Evolutionary conservation across 2,329 filamentous ascomycete genomes (phyloP), one percentile per base, ranked within the genome.

Genomic region (Pseudofabraea citricarpa): DNA sequence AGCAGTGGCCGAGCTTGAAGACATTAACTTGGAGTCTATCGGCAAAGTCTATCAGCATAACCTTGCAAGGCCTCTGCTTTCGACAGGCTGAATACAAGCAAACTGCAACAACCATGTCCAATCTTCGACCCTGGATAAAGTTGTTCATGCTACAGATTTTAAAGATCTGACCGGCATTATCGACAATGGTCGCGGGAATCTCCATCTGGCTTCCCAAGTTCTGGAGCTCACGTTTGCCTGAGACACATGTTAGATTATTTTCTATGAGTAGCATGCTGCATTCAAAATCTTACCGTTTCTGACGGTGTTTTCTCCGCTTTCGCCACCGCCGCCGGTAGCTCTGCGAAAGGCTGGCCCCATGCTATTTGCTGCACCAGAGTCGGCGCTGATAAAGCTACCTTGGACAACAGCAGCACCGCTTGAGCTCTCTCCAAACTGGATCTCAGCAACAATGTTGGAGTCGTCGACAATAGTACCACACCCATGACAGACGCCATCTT

Each of bases 21-120:
- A 98, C 91, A 55, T 96, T 95, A 60, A 93, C 80, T 61, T 72
- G 70, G n/a, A 83, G 68, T 32, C 91, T 75, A 61, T 98, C 93
- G 10, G 93, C 88, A 60, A 98, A 81, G 62, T 98, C 93, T 62
- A 98, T 97, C 33, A 98, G 75, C 85, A 98, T 90, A 53, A 93
- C 75, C 32, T 84, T 86, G 60, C 93, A 95, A 19, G 83, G 82
- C 33, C 80, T 79, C 49, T 87, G 81, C 42, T 85, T 80, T 48
- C 93, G 82, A 59, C 89, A 95, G 12, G 89, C 89, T 43, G 88
- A 85, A 56, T 97, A 98, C 22, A 98, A 74, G 60, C 87, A 91
- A 21, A 94, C 87, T n/a, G 89, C 89, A 21, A 87, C 86, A 8
- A 97, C 90, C 41, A 86, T 88, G 49, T 85, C 81, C 38, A 90